Evolutionary conservation across 202 grass and related monocot species (phyloP).

Genomic region (Digitaria exilis): DNA sequence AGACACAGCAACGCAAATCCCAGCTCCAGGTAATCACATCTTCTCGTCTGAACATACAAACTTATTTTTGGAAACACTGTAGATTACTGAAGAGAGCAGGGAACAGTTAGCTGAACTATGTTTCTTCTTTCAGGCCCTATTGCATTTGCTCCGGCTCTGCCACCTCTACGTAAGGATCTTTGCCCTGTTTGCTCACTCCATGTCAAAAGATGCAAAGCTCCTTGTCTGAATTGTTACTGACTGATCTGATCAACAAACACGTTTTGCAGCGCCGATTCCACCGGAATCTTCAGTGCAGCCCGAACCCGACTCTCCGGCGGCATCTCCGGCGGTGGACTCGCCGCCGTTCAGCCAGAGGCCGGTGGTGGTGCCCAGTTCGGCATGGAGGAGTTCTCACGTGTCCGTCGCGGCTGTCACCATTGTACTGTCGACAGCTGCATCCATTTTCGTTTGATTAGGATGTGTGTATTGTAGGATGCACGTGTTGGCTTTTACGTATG

Average conservation of each 20-base stretch:
- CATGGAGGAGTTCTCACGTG: slow-evolving; percentile 14
- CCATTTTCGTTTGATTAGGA: slow-evolving; percentile 42
- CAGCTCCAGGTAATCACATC: slow-evolving; percentile 55
- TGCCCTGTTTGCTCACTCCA: not conserved
- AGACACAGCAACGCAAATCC: slow-evolving; percentile 65
- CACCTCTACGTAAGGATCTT: slow-evolving; percentile 71
- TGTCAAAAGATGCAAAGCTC: not conserved
- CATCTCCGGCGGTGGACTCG: slow-evolving; percentile 34
- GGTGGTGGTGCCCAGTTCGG: slow-evolving; percentile 65
- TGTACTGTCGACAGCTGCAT: slow-evolving; percentile 13
- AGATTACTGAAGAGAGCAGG: not conserved
- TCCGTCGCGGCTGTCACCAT: not conserved
- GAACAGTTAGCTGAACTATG: not conserved
- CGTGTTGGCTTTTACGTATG: not conserved
- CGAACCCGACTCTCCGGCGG: slow-evolving; percentile 21
- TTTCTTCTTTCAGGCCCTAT: slow-evolving; percentile 41
- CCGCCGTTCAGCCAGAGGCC: slow-evolving; percentile 51
- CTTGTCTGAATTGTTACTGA: not conserved
- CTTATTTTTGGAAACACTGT: not conserved
- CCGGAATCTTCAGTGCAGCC: slow-evolving; percentile 30
- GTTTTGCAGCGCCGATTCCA: slow-evolving; percentile 40
- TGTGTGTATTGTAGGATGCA: not conserved
- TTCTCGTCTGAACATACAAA: not conserved
- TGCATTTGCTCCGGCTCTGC: slow-evolving; percentile 64
- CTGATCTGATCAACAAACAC: not conserved